Percentiles rank a stretch among this genome's conserved stretches.
Evolutionary conservation across 352 stramenopile species (phyloP).

Genomic region (Peronosclerospora sorghi): DNA sequence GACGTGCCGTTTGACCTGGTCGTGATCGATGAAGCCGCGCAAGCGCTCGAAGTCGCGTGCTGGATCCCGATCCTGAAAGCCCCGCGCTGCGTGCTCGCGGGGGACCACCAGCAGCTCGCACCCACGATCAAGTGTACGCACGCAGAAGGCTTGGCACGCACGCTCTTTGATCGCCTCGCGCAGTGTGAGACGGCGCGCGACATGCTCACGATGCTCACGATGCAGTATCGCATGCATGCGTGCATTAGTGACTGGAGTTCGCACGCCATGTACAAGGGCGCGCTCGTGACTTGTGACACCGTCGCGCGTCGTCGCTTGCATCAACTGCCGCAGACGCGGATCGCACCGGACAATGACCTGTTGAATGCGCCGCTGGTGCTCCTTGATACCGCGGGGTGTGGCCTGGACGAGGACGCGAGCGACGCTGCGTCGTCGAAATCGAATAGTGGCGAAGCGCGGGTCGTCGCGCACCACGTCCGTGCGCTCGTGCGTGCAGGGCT

Average conservation of each 20-base stretch:
- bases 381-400: slow-evolving; percentile 91
- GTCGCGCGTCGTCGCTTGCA: slow-evolving; percentile 75
- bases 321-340: slow-evolving; percentile 59
- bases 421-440: no score
- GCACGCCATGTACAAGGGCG: slow-evolving; percentile 89
- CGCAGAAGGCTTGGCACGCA: slow-evolving; percentile 80
- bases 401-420: slow-evolving; percentile 82
- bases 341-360: slow-evolving; percentile 46
- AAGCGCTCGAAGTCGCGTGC: slow-evolving; percentile 93
- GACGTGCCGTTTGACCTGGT: slow-evolving; percentile 90
- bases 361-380: slow-evolving; percentile 78
- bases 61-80: slow-evolving; percentile 94
- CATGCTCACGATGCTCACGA: slow-evolving; percentile 89
- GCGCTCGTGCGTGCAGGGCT: slow-evolving; percentile 81
- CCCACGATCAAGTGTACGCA: slow-evolving; percentile 92
- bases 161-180: slow-evolving; percentile 95
- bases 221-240: slow-evolving; percentile 96
- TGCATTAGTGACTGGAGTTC: slow-evolving; percentile 94
- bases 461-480: slow-evolving; percentile 79
- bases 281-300: slow-evolving; percentile 55
- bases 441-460: slow-evolving; percentile 63
- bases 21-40: slow-evolving; percentile 95
- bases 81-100: slow-evolving; percentile 80
- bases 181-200: slow-evolving; percentile 31
- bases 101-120: slow-evolving; percentile 95